phyloP scores from a whole-genome alignment of 441 rosid species.

The Populus hybrid region DNA sequence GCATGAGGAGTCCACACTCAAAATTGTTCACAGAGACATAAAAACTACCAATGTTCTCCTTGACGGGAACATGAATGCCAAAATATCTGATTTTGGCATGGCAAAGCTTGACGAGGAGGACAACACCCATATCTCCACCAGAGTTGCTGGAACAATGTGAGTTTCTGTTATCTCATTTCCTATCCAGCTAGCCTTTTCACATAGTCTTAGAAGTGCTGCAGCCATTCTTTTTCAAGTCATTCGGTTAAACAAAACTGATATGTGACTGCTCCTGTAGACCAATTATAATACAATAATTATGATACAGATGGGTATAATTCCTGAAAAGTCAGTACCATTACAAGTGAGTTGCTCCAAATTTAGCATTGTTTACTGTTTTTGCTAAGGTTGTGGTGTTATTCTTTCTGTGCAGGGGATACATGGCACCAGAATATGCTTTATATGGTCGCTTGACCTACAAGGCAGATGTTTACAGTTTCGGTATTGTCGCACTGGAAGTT shows the following conservation, averaged over 20 bases:
- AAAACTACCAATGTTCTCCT: constrained; percentile 73
- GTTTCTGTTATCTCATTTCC: constrained; percentile 3
- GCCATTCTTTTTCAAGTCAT: too few relatives aligned
- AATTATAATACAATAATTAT: too few relatives aligned
- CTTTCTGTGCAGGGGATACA: constrained; percentile 30
- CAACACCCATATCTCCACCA: constrained; percentile 63
- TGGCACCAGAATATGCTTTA: constrained; percentile 3
- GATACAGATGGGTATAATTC: background rate
- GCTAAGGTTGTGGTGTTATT: too few relatives aligned
- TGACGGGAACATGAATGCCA: constrained; percentile 55
- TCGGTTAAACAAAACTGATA: background rate
- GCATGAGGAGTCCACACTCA: constrained; percentile 63
- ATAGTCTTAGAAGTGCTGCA: too few relatives aligned
- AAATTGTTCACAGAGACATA: constrained; percentile 74
- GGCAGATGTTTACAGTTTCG: constrained; percentile 55
- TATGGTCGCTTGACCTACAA: too few relatives aligned
- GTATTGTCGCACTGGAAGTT: constrained; percentile 29
- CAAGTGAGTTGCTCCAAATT: background rate
- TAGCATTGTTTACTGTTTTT: background rate
- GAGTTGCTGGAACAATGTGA: constrained; percentile 83
- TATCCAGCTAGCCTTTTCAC: background rate
- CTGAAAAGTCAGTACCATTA: background rate
- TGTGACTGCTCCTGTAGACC: background rate
- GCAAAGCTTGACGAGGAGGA: constrained; percentile 55
- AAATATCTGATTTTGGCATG: constrained; percentile 74